Percentiles rank a stretch among this genome's conserved stretches.
phyloP scores from a whole-genome alignment of 208 protist genomes.

The Wallacemonas sp. region DNA sequence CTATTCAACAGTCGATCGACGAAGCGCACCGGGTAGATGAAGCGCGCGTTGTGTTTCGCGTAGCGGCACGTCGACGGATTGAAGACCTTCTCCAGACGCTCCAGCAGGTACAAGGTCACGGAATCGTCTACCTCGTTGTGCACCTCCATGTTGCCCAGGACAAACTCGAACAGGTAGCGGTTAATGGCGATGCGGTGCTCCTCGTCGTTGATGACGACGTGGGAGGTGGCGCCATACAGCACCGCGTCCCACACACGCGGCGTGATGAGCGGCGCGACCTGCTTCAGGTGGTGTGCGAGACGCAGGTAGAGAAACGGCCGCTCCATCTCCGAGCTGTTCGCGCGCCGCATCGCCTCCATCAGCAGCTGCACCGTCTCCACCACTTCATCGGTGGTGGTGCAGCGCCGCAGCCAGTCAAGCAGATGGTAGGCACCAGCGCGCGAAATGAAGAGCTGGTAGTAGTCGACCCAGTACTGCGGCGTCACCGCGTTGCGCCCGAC shows the following conservation, averaged over 20 bases:
- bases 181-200: slow-evolving; percentile 75
- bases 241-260: slow-evolving; percentile 51
- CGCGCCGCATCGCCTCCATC: slow-evolving; percentile 42
- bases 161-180: slow-evolving; percentile 73
- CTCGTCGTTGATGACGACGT: slow-evolving; percentile 52
- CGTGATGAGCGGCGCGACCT: slow-evolving; percentile 52
- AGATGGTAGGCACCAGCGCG: slow-evolving; percentile 61
- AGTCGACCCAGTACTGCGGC: slow-evolving; percentile 76
- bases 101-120: slow-evolving; percentile 46
- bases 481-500: slow-evolving; percentile 63
- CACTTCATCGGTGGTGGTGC: slow-evolving; percentile 42
- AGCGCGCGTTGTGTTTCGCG: slow-evolving; percentile 66
- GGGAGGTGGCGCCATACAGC: slow-evolving; percentile 45
- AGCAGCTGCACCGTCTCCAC: slow-evolving; percentile 50
- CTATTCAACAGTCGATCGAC: slow-evolving; percentile 75
- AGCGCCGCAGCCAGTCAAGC: slow-evolving; percentile 69
- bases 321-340: slow-evolving; percentile 44
- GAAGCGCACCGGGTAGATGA: slow-evolving; percentile 60
- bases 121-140: slow-evolving; percentile 47
- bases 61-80: slow-evolving; percentile 52
- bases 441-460: slow-evolving; percentile 59
- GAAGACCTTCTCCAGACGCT: slow-evolving; percentile 56
- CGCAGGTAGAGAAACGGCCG: slow-evolving; percentile 46
- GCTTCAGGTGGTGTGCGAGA: slow-evolving; percentile 60
- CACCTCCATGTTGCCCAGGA: slow-evolving; percentile 60